A percentile compares a stretch with the other conserved stretches of the same genome.
Conservation (phyloP, 129 eudicot species). For the Artemisia annua region DNA sequence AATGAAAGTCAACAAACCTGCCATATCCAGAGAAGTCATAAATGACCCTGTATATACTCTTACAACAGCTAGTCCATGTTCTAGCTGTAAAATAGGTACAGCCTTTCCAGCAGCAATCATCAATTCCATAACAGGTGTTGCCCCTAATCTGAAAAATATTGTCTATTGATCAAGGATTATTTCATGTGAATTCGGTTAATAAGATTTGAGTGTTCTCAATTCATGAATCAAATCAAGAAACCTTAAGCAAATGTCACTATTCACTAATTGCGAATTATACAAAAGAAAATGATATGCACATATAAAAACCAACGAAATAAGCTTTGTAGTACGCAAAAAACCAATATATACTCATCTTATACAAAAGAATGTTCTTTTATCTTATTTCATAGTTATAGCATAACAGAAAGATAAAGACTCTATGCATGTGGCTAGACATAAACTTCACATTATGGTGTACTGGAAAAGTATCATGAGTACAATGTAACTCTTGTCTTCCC, state of each 20-base stretch:
- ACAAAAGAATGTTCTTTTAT: too few relatives aligned
- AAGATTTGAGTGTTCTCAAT: neutral
- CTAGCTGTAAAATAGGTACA: constrained; percentile 83
- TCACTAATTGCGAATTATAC: neutral
- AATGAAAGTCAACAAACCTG: constrained; percentile 49
- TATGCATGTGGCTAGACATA: neutral
- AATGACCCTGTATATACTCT: constrained; percentile 98
- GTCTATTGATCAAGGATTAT: too few relatives aligned
- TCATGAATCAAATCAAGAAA: neutral
- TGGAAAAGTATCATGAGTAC: neutral
- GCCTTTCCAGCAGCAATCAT: constrained; percentile 97
- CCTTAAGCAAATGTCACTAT: neutral
- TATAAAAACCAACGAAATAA: neutral
- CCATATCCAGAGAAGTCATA: constrained; percentile 98
- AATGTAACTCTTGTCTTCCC: constrained; percentile 20
- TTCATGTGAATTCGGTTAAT: too few relatives aligned
- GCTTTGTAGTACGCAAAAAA: neutral
- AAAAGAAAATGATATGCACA: neutral
- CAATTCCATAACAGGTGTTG: constrained; percentile 87
- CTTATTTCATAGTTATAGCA: too few relatives aligned
- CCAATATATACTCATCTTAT: too few relatives aligned
- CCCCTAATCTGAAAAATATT: constrained; percentile 66
- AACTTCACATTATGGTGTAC: neutral
- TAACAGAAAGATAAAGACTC: neutral
- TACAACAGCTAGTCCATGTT: constrained; percentile 93